Evolutionary conservation across 1,139 yeast species (phyloP), one percentile per base, ranked within the genome.

Genomic region (Zygosaccharomyces sapae): DNA sequence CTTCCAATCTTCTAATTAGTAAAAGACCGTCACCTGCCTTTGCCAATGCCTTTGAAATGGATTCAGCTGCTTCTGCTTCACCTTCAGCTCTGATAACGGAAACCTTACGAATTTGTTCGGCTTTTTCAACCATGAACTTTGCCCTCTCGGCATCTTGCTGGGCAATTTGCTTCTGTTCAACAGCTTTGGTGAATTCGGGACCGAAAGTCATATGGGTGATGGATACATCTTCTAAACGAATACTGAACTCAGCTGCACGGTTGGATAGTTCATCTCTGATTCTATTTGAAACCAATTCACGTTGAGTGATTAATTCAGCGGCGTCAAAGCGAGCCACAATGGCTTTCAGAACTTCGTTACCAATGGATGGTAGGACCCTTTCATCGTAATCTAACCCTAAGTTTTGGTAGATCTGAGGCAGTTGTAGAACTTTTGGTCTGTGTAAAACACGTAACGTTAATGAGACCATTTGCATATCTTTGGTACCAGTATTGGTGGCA

Each of bases 131-230:
- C 52, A 89, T 76, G 67, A 81, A 94, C 63, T 86, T 85, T 50
- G 97, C 97, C 60, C 98, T 80, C 72, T 94, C 98, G 20, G 99
- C 97, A 65, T 94, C 98, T 71, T 94, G 98, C 73, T 92, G 98
- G 29, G 98, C 98, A 70, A 94, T 94, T 70, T 94, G 98, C 71
- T 94, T 94, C 72, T 88, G 96, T 72, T 94, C 99, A 49, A 92
- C 98, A 20, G 98, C 97, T 70, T 88, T 90, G 49, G 99, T 94
- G 73, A 94, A 94, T 66, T 94, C 99, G 57, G 79, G 80, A 47
- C 98, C 98, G 68, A 94, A 94, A 1, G 97, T 87, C 90, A 94
- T 84, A 71, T 94, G 98, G 19, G 99, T 94, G 56, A 94, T 94
- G 25, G 97, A 87, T 43, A 94, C 98, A 69, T 94, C 99, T 70